phyloP scores from a whole-genome alignment of 805 yeast genomes.

The Spathaspora gorwiae region DNA sequence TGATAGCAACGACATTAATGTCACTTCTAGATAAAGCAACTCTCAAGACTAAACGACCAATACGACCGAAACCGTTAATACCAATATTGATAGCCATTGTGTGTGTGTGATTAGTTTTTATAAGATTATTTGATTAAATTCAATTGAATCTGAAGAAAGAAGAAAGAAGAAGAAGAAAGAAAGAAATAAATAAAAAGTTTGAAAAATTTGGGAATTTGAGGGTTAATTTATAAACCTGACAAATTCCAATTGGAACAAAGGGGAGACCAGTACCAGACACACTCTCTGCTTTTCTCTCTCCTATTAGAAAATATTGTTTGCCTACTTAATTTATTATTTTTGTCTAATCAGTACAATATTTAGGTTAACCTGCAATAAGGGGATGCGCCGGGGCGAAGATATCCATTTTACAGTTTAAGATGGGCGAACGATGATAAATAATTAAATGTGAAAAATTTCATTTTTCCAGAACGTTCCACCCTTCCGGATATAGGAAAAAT shows the following conservation, averaged over 20 bases:
- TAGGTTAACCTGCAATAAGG: not conserved
- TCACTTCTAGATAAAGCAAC: slow-evolving; percentile 70
- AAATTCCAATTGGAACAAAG: not conserved
- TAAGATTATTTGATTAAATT: not conserved
- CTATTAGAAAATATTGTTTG: too few relatives aligned
- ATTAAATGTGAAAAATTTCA: too few relatives aligned
- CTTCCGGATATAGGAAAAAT: too few relatives aligned
- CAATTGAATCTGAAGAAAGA: slow-evolving; percentile 3
- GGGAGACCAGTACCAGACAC: too few relatives aligned
- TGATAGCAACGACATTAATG: slow-evolving; percentile 81
- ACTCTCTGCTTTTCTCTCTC: too few relatives aligned
- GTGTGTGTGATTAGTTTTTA: not conserved
- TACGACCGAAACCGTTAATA: slow-evolving; percentile 93
- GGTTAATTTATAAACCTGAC: slow-evolving; percentile 3
- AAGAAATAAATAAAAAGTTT: not conserved
- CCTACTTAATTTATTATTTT: too few relatives aligned
- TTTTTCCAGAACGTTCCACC: too few relatives aligned
- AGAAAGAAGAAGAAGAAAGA: not conserved
- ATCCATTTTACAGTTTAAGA: slow-evolving; percentile 5
- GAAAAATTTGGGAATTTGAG: not conserved
- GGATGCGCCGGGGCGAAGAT: slow-evolving; percentile 3
- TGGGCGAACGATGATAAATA: too few relatives aligned
- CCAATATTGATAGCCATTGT: slow-evolving; percentile 68
- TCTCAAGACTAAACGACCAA: slow-evolving; percentile 86
- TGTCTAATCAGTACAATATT: not conserved